Percentiles rank a stretch among this genome's conserved stretches.
These are phyloP conservation scores for Phoma sp. DNA, from an alignment of 2,329 filamentous ascomycete genomes.

Conservation along the genomic window DNA sequence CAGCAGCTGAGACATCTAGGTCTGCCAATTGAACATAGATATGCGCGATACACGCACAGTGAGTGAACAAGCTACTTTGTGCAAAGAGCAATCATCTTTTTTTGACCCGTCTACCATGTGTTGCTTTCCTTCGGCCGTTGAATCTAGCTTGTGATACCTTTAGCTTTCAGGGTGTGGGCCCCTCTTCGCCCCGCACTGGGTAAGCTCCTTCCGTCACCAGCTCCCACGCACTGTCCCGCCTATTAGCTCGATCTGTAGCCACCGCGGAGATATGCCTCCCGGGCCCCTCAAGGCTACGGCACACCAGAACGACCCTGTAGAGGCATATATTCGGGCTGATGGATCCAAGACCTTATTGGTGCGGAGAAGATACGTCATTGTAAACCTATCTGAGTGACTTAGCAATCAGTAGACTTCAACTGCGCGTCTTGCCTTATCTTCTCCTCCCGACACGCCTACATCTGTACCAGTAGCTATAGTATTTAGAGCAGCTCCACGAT, in stretches of 20 bases:
- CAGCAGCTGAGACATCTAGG: constrained; percentile 15
- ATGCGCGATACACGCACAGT: neutral
- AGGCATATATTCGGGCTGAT: constrained; percentile 11
- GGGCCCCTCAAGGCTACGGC: neutral
- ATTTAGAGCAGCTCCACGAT: constrained; percentile 1
- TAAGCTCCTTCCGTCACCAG: constrained; percentile 6
- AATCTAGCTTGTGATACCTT: neutral
- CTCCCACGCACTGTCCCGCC: neutral
- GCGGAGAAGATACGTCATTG: constrained; percentile 18
- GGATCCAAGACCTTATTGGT: constrained; percentile 7
- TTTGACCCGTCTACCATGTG: neutral
- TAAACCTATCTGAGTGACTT: constrained; percentile 11
- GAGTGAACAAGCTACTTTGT: neutral
- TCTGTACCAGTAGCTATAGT: constrained; percentile 21
- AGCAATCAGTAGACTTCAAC: constrained; percentile 19
- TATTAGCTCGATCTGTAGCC: neutral
- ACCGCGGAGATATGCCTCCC: constrained; percentile 1
- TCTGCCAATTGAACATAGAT: neutral
- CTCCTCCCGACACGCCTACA: constrained; percentile 17
- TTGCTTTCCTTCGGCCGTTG: neutral
- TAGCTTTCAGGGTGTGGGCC: neutral
- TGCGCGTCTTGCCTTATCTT: constrained; percentile 24
- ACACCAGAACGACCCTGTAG: neutral
- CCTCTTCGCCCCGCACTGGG: constrained; percentile 4
- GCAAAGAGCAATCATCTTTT: neutral